Conservation (phyloP, 345 rosid species). For the Chamaenerion angustifolium region DNA sequence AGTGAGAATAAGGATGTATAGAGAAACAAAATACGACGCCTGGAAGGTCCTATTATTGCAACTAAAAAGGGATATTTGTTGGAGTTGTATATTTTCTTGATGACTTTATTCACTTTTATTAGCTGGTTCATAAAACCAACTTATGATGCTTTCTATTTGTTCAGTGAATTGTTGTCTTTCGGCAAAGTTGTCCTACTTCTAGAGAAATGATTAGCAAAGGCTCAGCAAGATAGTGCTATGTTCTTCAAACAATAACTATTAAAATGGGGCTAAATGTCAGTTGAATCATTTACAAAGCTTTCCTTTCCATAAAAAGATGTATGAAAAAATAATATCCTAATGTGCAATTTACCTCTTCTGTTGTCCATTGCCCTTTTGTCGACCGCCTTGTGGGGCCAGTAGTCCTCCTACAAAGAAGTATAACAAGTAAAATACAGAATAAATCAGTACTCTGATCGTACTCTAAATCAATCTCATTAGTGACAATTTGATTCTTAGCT, state of each 20-base stretch:
- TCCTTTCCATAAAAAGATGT: not conserved
- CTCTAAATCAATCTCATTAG: not conserved
- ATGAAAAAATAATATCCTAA: not conserved
- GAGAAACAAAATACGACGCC: not conserved
- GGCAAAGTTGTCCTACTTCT: no score
- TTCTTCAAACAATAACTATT: no score
- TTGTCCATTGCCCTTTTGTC: constrained; percentile 96
- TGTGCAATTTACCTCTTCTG: constrained; percentile 60
- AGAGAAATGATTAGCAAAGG: no score
- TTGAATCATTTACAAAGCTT: not conserved
- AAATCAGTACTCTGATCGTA: not conserved
- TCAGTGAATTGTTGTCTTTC: no score
- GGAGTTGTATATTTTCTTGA: not conserved
- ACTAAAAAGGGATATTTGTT: not conserved
- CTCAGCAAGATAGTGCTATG: no score
- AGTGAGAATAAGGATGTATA: not conserved
- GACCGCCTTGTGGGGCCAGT: constrained; percentile 98
- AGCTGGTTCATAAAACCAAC: no score
- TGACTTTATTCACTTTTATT: no score
- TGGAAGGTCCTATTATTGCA: not conserved
- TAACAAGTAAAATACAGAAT: not conserved
- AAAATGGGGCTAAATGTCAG: no score
- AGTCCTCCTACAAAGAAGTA: constrained; percentile 48
- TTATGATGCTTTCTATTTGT: no score
- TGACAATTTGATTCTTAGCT: not conserved